phyloP scores from a whole-genome alignment of 208 protist genomes.

The Acanthamoeba royreba region DNA sequence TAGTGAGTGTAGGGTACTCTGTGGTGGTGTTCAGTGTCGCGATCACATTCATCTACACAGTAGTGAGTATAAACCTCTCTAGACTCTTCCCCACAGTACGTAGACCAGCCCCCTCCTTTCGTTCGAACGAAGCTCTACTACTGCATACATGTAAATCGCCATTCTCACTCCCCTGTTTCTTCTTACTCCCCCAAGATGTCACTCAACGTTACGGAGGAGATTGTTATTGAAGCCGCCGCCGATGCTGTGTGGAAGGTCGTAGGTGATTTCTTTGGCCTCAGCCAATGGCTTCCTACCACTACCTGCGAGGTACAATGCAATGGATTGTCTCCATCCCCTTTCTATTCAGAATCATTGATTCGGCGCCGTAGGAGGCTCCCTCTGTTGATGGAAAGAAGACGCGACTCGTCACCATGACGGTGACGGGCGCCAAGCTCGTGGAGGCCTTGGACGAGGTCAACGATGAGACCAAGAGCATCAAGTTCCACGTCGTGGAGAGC shows the following conservation, averaged over 20 bases:
- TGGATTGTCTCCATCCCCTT: neutral
- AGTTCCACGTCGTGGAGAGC: constrained; percentile 2
- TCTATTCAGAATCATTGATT: neutral
- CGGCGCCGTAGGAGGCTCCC: neutral
- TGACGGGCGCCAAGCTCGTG: neutral
- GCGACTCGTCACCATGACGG: neutral
- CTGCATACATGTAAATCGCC: neutral
- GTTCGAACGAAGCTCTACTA: neutral
- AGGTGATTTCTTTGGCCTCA: neutral
- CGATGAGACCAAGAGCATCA: neutral
- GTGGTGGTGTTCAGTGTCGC: no score
- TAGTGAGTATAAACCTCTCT: no score
- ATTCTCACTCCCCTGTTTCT: neutral
- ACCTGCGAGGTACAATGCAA: neutral
- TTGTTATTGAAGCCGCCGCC: neutral
- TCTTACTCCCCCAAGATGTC: neutral
- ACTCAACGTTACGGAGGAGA: neutral
- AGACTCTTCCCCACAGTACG: no score
- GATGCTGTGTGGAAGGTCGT: neutral
- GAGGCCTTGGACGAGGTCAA: neutral
- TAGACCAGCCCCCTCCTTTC: no score
- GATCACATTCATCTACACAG: no score
- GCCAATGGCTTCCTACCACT: neutral
- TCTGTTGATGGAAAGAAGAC: neutral
- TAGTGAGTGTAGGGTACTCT: no score